These are phyloP conservation scores for Podaxis sp. DNA, from an alignment of 768 basidiomycete species.

Conservation along the genomic window DNA sequence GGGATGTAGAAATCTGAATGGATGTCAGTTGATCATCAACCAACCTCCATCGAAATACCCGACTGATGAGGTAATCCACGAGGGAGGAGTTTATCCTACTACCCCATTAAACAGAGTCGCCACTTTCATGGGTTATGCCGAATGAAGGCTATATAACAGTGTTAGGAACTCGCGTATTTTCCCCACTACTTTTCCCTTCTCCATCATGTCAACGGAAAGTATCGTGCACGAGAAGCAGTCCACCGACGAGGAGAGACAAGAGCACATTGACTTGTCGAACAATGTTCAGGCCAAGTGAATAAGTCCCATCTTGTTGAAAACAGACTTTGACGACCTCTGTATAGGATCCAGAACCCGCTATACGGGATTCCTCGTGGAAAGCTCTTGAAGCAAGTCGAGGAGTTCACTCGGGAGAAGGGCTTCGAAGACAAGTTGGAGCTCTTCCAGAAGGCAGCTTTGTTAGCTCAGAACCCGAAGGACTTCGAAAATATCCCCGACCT, in stretches of 20 bases:
- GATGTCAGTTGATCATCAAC: neutral
- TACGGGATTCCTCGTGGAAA: constrained; percentile 56
- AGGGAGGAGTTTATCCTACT: neutral
- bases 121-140: neutral
- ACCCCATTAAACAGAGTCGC: neutral
- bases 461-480: constrained; percentile 63
- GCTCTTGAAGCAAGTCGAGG: constrained; percentile 57
- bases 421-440: constrained; percentile 41
- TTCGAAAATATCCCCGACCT: constrained; percentile 41
- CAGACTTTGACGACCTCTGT: neutral
- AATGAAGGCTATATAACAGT: neutral
- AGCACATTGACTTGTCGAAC: constrained; percentile 31
- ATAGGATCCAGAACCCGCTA: constrained; percentile 45
- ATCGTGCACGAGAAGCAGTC: constrained; percentile 18
- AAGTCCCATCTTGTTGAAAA: neutral
- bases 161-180: neutral
- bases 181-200: neutral
- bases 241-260: constrained; percentile 25
- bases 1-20: neutral
- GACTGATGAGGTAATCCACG: neutral
- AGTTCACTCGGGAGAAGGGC: constrained; percentile 53
- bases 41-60: neutral
- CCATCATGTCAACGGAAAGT: constrained; percentile 27
- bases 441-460: constrained; percentile 68
- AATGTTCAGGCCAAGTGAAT: constrained; percentile 42